phyloP scores from a whole-genome alignment of 2,329 filamentous ascomycete genomes.

The Colletotrichum sidae region DNA sequence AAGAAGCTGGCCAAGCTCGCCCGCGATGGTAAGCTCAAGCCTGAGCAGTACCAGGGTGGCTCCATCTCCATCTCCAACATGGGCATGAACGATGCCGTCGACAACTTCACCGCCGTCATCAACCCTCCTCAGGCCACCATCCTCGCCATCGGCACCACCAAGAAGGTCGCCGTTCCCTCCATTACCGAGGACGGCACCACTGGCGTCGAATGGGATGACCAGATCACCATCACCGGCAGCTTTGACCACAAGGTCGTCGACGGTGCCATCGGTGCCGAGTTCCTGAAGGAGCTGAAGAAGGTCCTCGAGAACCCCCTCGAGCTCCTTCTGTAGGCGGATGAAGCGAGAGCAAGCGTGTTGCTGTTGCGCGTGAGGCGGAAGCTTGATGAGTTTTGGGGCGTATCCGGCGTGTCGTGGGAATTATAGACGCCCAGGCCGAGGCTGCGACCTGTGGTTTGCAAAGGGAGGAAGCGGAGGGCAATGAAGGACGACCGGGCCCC shows the following conservation, averaged over 20 bases:
- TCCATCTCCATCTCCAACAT: conserved; percentile 99
- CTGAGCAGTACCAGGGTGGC: conserved; percentile 98
- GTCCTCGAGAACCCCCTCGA: conserved; percentile 97
- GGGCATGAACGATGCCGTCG: conserved; percentile 98
- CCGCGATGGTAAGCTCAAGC: conserved; percentile 97
- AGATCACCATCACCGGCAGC: conserved; percentile 93
- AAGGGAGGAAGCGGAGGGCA: conserved; percentile 32
- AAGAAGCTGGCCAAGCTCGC: conserved; percentile 98
- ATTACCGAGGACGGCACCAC: conserved; percentile 79
- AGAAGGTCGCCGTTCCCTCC: conserved; percentile 88
- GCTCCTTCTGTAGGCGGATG: conserved; percentile 79
- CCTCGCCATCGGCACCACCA: conserved; percentile 91
- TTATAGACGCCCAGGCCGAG: conserved; percentile 31
- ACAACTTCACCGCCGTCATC: conserved; percentile 98
- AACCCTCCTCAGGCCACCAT: conserved; percentile 98
- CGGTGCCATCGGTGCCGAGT: conserved; percentile 95
- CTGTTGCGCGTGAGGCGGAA: conserved; percentile 14
- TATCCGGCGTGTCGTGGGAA: conserved; percentile 22
- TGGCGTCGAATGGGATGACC: conserved; percentile 90
- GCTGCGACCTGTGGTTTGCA: conserved; percentile 28
- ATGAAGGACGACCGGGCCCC: conserved; percentile 28
- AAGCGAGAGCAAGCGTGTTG: background rate
- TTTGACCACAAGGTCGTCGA: conserved; percentile 99
- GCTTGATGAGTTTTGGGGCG: conserved; percentile 33
- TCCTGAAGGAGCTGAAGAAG: conserved; percentile 97